Evolutionary conservation across 2,329 filamentous ascomycete species (phyloP).

Genomic region (Lecanosticta acicola): DNA sequence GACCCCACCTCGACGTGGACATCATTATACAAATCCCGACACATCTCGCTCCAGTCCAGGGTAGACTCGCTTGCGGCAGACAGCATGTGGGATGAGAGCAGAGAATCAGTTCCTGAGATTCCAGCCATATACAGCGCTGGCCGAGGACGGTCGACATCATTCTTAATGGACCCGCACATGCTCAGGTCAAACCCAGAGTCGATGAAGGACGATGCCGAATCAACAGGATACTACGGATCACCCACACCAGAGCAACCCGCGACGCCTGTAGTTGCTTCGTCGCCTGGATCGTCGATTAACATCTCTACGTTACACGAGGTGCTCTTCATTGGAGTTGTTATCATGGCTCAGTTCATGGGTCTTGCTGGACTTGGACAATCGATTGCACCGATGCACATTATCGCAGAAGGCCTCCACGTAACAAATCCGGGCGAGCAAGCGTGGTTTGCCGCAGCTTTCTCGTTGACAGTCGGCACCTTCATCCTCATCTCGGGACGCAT

Average conservation of each 20-base stretch:
- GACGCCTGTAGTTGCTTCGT: neutral
- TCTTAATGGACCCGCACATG: constrained; percentile 18
- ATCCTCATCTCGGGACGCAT: constrained; percentile 41
- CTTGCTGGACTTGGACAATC: constrained; percentile 26
- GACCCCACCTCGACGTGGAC: constrained; percentile 5
- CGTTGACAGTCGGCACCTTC: constrained; percentile 41
- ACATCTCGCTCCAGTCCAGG: constrained; percentile 30
- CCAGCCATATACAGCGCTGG: constrained; percentile 23
- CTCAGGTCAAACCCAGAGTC: constrained; percentile 12
- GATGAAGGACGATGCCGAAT: constrained; percentile 14
- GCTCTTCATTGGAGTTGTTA: constrained; percentile 23
- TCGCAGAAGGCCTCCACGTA: constrained; percentile 39
- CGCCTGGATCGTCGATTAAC: constrained; percentile 4
- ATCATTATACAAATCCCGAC: constrained; percentile 29
- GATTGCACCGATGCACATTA: constrained; percentile 41
- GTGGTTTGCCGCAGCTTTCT: constrained; percentile 42
- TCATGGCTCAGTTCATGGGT: constrained; percentile 27
- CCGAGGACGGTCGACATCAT: constrained; percentile 20
- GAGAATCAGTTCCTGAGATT: constrained; percentile 20
- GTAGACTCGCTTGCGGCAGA: constrained; percentile 25
- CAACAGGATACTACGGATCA: neutral
- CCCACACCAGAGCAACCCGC: neutral
- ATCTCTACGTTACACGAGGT: constrained; percentile 22
- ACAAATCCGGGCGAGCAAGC: constrained; percentile 39
- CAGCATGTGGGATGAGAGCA: constrained; percentile 16